Percentiles rank a stretch among this genome's conserved stretches.
These are phyloP conservation scores for Fusarium domesticum DNA, from an alignment of 2,329 filamentous ascomycete genomes.

Conservation along the genomic window DNA sequence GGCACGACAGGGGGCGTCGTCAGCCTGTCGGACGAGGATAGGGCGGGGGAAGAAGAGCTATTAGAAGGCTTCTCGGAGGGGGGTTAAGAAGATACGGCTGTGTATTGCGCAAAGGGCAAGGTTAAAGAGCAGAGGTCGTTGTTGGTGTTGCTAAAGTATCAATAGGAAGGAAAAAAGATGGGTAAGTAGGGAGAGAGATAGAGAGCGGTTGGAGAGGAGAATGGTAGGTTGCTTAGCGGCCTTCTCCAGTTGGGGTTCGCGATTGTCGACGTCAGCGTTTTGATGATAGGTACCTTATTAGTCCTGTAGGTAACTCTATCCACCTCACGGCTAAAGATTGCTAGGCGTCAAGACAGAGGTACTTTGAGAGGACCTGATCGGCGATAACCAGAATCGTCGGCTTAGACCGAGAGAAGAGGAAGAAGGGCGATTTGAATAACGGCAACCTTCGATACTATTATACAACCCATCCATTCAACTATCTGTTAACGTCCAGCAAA, in stretches of 20 bases:
- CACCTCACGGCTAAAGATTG: slow-evolving; percentile 21
- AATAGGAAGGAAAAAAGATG: slow-evolving; percentile 9
- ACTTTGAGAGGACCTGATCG: background rate
- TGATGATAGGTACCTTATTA: slow-evolving; percentile 13
- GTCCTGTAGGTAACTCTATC: slow-evolving; percentile 23
- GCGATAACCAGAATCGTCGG: background rate
- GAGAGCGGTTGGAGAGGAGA: slow-evolving; percentile 23
- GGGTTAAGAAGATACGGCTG: slow-evolving; percentile 10
- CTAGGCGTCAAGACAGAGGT: background rate
- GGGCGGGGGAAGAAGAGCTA: slow-evolving; percentile 20
- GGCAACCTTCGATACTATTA: background rate
- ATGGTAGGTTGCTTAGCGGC: slow-evolving; percentile 34
- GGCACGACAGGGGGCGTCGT: slow-evolving; percentile 32
- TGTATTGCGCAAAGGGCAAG: too few species aligned
- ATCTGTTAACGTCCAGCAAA: too few species aligned
- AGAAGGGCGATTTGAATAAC: background rate
- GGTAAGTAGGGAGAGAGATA: slow-evolving; percentile 20
- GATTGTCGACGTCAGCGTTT: slow-evolving; percentile 50
- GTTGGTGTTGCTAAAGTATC: slow-evolving; percentile 6
- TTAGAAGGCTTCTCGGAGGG: slow-evolving; percentile 5
- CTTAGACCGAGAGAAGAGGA: background rate
- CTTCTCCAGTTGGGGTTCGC: slow-evolving; percentile 34
- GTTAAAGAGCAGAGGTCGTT: too few species aligned
- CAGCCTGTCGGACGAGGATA: slow-evolving; percentile 28
- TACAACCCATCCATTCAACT: too few species aligned